Evolutionary conservation across 352 stramenopile species (phyloP).

Genomic region (Saprolegnia diclina): DNA sequence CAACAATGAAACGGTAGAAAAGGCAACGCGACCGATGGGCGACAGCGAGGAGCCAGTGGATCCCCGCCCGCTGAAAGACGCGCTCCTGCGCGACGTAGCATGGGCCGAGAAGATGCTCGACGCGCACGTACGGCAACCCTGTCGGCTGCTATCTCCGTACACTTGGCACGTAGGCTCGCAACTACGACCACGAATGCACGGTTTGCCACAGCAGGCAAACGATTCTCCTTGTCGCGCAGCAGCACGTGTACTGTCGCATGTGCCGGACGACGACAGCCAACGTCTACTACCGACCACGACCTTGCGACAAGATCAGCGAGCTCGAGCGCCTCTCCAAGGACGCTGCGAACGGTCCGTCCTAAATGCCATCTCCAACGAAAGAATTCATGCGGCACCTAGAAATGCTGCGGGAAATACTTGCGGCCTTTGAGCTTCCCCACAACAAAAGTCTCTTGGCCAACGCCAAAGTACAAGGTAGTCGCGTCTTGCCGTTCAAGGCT

Average conservation of each 20-base stretch:
- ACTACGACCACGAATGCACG: background rate
- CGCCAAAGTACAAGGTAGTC: background rate
- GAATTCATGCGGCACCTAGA: background rate
- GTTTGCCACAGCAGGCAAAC: background rate
- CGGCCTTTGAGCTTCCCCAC: slow-evolving; percentile 6
- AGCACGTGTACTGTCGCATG: slow-evolving; percentile 16
- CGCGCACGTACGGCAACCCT: background rate
- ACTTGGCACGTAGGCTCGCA: background rate
- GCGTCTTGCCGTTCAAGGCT: background rate
- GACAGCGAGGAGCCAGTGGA: background rate
- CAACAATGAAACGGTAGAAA: too few relatives aligned
- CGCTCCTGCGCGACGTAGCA: background rate
- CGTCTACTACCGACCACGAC: background rate
- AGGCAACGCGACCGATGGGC: too few relatives aligned
- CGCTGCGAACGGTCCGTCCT: background rate
- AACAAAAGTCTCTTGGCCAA: slow-evolving; percentile 10
- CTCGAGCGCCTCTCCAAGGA: background rate
- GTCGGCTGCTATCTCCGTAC: background rate
- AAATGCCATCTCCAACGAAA: background rate
- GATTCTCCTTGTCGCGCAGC: background rate
- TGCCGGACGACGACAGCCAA: slow-evolving; percentile 15
- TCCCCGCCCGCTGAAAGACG: background rate
- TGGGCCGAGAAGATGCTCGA: background rate
- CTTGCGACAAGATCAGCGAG: slow-evolving; percentile 10
- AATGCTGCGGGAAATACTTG: slow-evolving; percentile 14